These are phyloP conservation scores for Stellera chamaejasme DNA, from an alignment of 345 rosid species.

Conservation along the genomic window DNA sequence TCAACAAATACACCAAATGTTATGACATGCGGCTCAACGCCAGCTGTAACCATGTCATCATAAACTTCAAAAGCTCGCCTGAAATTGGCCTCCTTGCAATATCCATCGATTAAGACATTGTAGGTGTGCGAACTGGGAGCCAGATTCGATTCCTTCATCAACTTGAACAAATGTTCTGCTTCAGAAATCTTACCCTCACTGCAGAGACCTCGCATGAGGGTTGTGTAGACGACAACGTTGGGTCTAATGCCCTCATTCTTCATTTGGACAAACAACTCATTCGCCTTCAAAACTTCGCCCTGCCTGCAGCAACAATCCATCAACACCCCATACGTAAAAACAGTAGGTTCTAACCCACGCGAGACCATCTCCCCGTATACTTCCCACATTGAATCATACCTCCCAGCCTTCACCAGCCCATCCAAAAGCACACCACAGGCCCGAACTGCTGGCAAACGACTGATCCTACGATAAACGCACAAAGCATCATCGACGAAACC, in stretches of 20 bases:
- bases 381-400: conserved; percentile 42
- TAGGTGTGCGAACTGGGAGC: conserved; percentile 47
- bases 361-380: conserved; percentile 32
- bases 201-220: conserved; percentile 44
- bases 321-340: conserved; percentile 48
- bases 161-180: conserved; percentile 33
- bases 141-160: conserved; percentile 33
- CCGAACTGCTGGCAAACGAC: conserved; percentile 29
- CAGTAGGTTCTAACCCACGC: conserved; percentile 47
- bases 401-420: conserved; percentile 35
- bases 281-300: conserved; percentile 34
- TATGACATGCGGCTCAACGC: conserved; percentile 45
- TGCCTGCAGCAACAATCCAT: conserved; percentile 45
- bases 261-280: conserved; percentile 40
- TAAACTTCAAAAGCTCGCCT: conserved; percentile 37
- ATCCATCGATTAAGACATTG: conserved; percentile 45
- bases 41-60: conserved; percentile 27
- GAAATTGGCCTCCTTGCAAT: conserved; percentile 35
- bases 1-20: conserved; percentile 44
- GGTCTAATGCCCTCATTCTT: conserved; percentile 32
- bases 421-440: conserved; percentile 47
- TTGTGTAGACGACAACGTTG: conserved; percentile 43
- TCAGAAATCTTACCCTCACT: conserved; percentile 29
- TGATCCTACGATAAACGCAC: conserved; percentile 39
- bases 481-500: conserved; percentile 52